Base-by-base conservation (phyloP, 371 early-diverging fungal genomes). In the Zopfochytrium polystomum region DNA sequence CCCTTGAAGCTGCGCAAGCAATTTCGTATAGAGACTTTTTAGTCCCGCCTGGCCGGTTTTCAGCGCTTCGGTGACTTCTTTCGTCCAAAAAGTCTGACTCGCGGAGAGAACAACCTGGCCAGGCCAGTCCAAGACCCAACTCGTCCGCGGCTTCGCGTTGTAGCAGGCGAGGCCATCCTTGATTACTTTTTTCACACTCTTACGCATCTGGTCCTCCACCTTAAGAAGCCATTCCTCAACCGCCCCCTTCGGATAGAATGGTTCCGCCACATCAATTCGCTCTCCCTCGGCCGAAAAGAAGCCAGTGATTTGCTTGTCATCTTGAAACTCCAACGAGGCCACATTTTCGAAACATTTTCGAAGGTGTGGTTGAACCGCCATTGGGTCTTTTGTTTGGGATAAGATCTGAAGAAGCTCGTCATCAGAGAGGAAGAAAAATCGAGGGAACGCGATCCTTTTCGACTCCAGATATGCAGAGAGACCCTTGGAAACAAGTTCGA, bases 401-500 rank as follows among this genome's bases (percentile, higher is more conserved):
- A 84, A 59, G 48, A 84, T 81, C 51, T 82, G 81, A 11, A 84
- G 68, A 52, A 84, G 65, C 58, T 84, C 84, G 57, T 82, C 84
- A 60, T 84, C 82, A 13, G 78, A 77, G 32, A 84, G 65, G 73
- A 84, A 84, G 64, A 81, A 82, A 63, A 84, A 84, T 49, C 84
- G 67, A 7, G 82, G 83, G 55, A 84, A 84, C 7, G 80, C 59
- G 31, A 78, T 71, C n/a, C 84, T 62, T 61, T 84, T 84, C 67
- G 63, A 67, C 55, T 84, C 83, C 22, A 84, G 65, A 49, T 83
- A 83, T 6, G 81, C 78, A 0, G 81, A 78, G 2, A 83, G 70
- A 9, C 84, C 84, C 58, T 83, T 83, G 34, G 80, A 70, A 13
- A 82, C 84, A 34, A 82, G 64, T 50, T 83, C 84, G 1, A 83